These are phyloP conservation scores for Yamadazyma trypodendri DNA, from an alignment of 1,139 yeast genomes.

Conservation along the genomic window DNA sequence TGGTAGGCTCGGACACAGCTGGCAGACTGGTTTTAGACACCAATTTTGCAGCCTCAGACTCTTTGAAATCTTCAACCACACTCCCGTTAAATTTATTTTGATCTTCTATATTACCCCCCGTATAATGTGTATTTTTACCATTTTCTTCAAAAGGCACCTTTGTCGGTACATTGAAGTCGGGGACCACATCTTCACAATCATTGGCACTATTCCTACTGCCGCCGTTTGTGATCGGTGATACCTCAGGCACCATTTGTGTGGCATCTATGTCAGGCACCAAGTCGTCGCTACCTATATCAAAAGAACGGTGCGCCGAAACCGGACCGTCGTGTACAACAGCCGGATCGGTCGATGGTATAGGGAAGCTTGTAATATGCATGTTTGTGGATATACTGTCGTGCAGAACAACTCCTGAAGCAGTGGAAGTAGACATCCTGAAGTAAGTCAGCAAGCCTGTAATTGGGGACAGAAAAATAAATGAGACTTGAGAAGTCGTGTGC, in stretches of 20 bases:
- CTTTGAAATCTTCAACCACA: too few relatives aligned
- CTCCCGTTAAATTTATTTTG: too few relatives aligned
- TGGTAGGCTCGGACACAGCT: too few relatives aligned
- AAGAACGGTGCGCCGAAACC: neutral
- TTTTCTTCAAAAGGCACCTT: constrained; percentile 3
- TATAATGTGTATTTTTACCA: neutral
- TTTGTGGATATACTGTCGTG: neutral
- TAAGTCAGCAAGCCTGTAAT: neutral
- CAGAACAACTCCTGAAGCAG: neutral
- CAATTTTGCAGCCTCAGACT: too few relatives aligned
- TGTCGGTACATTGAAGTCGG: neutral
- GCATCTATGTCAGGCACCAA: constrained; percentile 4
- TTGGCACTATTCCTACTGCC: neutral
- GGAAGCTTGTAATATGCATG: neutral
- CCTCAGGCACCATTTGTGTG: constrained; percentile 2
- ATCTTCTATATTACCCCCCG: too few relatives aligned
- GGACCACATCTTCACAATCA: constrained; percentile 3
- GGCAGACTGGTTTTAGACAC: too few relatives aligned
- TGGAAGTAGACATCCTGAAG: neutral
- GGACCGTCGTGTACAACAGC: neutral
- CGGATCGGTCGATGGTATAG: neutral
- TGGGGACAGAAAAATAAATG: neutral
- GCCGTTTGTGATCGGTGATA: neutral
- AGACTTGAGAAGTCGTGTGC: too few relatives aligned
- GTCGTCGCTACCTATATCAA: constrained; percentile 1